Evolutionary conservation across 306 rosid species (phyloP).

Genomic region (Dryas alaskensis): DNA sequence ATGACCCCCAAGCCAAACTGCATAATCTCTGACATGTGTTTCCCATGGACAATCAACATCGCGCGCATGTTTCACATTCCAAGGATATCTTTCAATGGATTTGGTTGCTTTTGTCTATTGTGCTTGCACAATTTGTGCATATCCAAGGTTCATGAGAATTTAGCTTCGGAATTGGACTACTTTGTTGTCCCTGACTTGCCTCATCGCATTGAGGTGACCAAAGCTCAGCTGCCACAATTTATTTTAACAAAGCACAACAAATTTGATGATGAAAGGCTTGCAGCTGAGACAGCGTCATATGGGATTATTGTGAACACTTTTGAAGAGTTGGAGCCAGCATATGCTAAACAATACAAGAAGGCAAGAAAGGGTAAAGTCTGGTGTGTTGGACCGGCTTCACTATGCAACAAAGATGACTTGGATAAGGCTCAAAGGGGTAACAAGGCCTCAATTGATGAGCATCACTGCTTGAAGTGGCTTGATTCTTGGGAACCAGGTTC

Average conservation of each 20-base stretch:
- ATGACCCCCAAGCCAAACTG: no score
- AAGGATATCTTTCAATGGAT: conserved; percentile 15
- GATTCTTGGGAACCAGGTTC: conserved; percentile 33
- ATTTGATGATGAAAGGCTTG: neutral
- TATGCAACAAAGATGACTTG: conserved; percentile 30
- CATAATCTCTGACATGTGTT: no score
- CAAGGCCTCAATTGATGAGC: conserved; percentile 31
- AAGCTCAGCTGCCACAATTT: conserved; percentile 13
- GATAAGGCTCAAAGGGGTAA: conserved; percentile 64
- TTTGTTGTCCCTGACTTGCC: conserved; percentile 27
- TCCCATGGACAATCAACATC: neutral
- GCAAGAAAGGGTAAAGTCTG: conserved; percentile 17
- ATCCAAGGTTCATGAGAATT: neutral
- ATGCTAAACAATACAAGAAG: conserved; percentile 17
- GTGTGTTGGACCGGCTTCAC: conserved; percentile 48
- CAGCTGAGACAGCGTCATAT: conserved; percentile 22
- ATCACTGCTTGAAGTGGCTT: conserved; percentile 48
- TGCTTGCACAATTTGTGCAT: neutral
- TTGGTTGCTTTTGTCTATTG: neutral
- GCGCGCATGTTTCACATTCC: conserved; percentile 21
- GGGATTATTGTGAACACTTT: conserved; percentile 33
- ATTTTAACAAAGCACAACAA: no score
- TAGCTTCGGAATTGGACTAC: conserved; percentile 7
- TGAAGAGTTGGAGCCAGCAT: conserved; percentile 30
- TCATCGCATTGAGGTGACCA: conserved; percentile 15